phyloP scores from a whole-genome alignment of 768 basidiomycete species.

The Cystobasidium onofrii region DNA sequence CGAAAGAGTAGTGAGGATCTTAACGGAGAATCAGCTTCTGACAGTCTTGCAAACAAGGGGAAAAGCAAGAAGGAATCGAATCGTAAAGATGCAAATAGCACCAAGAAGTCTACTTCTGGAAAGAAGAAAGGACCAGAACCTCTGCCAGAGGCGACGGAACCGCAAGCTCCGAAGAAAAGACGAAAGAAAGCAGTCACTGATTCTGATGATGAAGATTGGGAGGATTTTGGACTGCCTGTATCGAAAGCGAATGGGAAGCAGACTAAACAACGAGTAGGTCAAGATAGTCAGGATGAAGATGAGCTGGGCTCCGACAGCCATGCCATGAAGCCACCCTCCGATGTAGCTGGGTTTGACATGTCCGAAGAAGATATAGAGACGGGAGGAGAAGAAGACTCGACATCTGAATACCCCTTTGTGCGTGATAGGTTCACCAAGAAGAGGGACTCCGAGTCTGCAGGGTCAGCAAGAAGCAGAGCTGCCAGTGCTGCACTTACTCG shows the following conservation, averaged over 20 bases:
- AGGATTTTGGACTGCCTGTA: background rate
- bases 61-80: background rate
- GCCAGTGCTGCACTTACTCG: background rate
- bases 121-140: background rate
- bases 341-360: background rate
- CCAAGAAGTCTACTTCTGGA: background rate
- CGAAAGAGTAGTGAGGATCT: conserved; percentile 18
- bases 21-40: background rate
- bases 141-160: background rate
- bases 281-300: background rate
- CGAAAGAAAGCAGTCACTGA: background rate
- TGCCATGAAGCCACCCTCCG: background rate
- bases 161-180: background rate
- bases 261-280: background rate
- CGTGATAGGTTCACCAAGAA: background rate
- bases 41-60: background rate
- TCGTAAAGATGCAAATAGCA: background rate
- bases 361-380: background rate
- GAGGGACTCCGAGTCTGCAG: background rate
- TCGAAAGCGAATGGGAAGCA: background rate
- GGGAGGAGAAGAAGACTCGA: background rate
- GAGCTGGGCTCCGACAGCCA: background rate
- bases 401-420: background rate
- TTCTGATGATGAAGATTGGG: background rate
- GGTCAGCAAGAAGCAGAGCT: background rate